phyloP scores from a whole-genome alignment of 805 yeast species.

The Yamadazyma tumulicola region DNA sequence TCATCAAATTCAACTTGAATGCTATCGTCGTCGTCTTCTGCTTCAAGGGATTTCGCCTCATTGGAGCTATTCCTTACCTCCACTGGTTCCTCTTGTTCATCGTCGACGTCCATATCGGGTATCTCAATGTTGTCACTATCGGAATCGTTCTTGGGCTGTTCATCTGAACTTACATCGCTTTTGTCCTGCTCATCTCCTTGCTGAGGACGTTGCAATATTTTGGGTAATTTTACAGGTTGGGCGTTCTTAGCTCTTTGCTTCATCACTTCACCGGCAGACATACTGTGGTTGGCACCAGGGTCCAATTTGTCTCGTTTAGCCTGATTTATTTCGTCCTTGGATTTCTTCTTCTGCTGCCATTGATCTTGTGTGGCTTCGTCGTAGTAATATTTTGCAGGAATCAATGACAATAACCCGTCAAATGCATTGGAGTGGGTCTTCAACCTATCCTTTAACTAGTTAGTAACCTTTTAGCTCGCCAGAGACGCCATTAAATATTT shows the following conservation, averaged over 20 bases:
- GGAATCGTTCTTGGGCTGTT: slow-evolving; percentile 13
- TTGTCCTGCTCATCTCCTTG: slow-evolving; percentile 11
- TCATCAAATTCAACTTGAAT: slow-evolving; percentile 61
- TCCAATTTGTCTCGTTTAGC: slow-evolving; percentile 72
- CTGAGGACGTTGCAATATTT: slow-evolving; percentile 12
- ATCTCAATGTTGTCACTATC: slow-evolving; percentile 7
- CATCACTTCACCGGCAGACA: slow-evolving; percentile 58
- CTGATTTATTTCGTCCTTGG: slow-evolving; percentile 57
- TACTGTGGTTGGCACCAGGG: slow-evolving; percentile 52
- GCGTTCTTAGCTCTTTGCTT: slow-evolving; percentile 54
- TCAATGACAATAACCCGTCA: slow-evolving; percentile 82
- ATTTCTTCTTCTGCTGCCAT: slow-evolving; percentile 82
- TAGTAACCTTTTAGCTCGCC: slow-evolving; percentile 15
- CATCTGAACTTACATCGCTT: slow-evolving; percentile 13
- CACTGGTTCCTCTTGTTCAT: slow-evolving; percentile 10
- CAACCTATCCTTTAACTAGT: slow-evolving; percentile 57
- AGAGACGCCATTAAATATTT: too few species aligned
- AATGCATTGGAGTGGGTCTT: slow-evolving; percentile 79
- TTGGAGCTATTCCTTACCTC: slow-evolving; percentile 13
- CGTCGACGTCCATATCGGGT: slow-evolving; percentile 9
- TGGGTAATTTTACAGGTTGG: slow-evolving; percentile 41
- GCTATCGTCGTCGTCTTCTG: slow-evolving; percentile 13
- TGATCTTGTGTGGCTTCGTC: slow-evolving; percentile 87
- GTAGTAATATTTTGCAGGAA: slow-evolving; percentile 91
- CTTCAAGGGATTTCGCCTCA: slow-evolving; percentile 5